Evolutionary conservation across 352 stramenopile species (phyloP).

Genomic region (Globisporangium polare): DNA sequence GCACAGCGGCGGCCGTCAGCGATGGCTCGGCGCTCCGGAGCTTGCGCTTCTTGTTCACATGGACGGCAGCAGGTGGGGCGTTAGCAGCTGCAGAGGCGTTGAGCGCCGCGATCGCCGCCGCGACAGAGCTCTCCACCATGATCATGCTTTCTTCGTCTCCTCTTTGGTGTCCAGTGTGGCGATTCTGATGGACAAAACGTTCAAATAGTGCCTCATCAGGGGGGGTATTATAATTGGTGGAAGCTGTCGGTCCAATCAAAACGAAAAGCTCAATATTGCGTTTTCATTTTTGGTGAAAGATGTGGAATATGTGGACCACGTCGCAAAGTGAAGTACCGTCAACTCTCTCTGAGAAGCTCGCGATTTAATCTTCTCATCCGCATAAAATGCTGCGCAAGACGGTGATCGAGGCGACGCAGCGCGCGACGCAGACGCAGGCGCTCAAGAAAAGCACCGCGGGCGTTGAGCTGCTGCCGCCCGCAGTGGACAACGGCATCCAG

Average conservation of each 20-base stretch:
- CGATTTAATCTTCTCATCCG: too few relatives aligned
- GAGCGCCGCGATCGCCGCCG: conserved; percentile 1
- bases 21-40: not conserved
- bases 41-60: conserved; percentile 13
- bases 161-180: not conserved
- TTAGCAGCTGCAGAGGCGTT: not conserved
- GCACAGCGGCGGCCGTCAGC: not conserved
- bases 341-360: too few relatives aligned
- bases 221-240: too few relatives aligned
- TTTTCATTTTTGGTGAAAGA: not conserved
- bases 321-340: not conserved
- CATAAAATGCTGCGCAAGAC: conserved; percentile 47
- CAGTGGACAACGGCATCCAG: conserved; percentile 27
- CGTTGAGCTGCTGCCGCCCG: conserved; percentile 45
- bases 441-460: conserved; percentile 61
- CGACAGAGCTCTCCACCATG: conserved; percentile 1
- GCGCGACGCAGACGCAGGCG: conserved; percentile 48
- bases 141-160: not conserved
- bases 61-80: not conserved
- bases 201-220: not conserved
- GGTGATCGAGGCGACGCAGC: conserved; percentile 60
- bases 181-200: not conserved
- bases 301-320: not conserved
- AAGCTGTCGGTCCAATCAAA: not conserved
- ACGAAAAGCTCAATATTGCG: too few relatives aligned